These are phyloP conservation scores for Zymoseptoria pseudotritici DNA, from an alignment of 2,329 filamentous ascomycete species.

Conservation along the genomic window DNA sequence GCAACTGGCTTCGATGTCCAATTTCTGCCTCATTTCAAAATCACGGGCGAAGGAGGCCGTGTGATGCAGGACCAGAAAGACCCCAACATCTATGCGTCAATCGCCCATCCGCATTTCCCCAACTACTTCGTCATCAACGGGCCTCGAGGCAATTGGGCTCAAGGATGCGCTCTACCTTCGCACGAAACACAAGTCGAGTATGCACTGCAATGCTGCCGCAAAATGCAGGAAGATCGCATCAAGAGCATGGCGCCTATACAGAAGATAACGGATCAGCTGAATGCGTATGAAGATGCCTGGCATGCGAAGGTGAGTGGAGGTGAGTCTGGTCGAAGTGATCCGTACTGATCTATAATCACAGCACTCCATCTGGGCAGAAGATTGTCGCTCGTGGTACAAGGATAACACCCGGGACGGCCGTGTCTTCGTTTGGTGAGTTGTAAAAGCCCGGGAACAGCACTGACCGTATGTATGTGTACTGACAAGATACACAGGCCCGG, in stretches of 20 bases:
- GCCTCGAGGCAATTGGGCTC: conserved; percentile 14
- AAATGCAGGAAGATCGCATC: conserved; percentile 24
- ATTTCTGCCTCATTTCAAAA: conserved; percentile 27
- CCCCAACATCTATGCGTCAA: conserved; percentile 21
- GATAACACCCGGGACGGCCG: conserved; percentile 26
- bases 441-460: neutral
- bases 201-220: conserved; percentile 19
- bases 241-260: conserved; percentile 19
- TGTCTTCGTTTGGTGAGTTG: conserved; percentile 23
- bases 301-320: conserved; percentile 10
- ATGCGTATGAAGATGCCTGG: conserved; percentile 21
- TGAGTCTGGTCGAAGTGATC: neutral
- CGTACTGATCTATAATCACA: neutral
- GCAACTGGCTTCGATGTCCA: conserved; percentile 33
- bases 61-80: conserved; percentile 20
- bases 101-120: conserved; percentile 24
- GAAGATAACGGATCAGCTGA: conserved; percentile 18
- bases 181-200: conserved; percentile 16
- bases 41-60: conserved; percentile 31
- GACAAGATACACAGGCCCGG: conserved; percentile 24
- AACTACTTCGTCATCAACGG: conserved; percentile 29
- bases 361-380: conserved; percentile 16
- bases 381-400: conserved; percentile 23
- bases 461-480: neutral
- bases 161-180: conserved; percentile 13